Base-by-base conservation (phyloP, 305 asterid genomes). In the Fraxinus floribunda region DNA sequence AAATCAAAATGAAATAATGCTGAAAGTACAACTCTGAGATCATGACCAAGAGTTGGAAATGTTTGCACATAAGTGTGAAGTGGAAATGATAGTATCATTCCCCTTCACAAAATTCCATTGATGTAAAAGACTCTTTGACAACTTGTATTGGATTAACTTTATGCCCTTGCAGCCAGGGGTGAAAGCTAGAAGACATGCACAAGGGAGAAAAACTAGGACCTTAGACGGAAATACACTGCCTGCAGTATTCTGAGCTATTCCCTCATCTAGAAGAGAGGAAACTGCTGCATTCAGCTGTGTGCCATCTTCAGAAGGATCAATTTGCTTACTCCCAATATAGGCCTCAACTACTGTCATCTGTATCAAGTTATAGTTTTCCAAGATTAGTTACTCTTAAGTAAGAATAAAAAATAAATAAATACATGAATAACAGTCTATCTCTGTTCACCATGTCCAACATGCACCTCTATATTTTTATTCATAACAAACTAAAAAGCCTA, bases 311-410 rank as follows among this genome's bases (percentile, higher is more conserved):
- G 96, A 91, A 82, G 94, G 90, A 83, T 93, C 89, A 34, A 93
- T 84, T 87, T 83, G 91, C 66, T 74, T 87, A 83, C 79, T 88
- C 82, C 99, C 98, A 35, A 91, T 90, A 87, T 88, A 91, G 68
- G 98, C 93, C 89, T 96, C 98, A 78, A 94, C 95, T 10, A 94
- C 98, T 11, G 98, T 93, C 99, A 96, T 96, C 99, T 93, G 88
- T 81, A 80, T 36, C 38, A 79, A 74, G 77, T 80, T 75, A 75
- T 57, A 78, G 72, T 39, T 75, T 77, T 13, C 81, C 68, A 38
- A 77, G 30, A 76, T 81, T 68, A 90, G 35, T 76, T 8, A 11
- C 9, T 44, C 62, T n/a, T 55, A 64, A 60, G 34, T 3, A 32
- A 3, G 44, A 84, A 41, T 20, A 3, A 60, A 60, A 57, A 60